These are phyloP conservation scores for Begonia loranthoides DNA, from an alignment of 306 rosid genomes.

Conservation along the genomic window DNA sequence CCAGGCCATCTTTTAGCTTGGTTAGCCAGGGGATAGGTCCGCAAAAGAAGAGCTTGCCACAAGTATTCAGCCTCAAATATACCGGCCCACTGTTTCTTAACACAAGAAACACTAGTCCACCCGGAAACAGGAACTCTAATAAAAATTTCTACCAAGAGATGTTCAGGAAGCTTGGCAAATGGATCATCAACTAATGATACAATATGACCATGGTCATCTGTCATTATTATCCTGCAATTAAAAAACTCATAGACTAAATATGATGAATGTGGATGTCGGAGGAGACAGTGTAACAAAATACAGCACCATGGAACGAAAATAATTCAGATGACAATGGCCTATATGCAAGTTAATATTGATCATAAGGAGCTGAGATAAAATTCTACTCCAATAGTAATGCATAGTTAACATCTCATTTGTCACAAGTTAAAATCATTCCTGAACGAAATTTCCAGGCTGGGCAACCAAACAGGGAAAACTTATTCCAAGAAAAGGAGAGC, in stretches of 20 bases:
- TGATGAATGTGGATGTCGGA: too few relatives aligned
- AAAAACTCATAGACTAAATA: not conserved
- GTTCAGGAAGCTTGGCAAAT: slow-evolving; percentile 46
- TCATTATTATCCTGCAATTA: slow-evolving; percentile 28
- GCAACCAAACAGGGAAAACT: too few relatives aligned
- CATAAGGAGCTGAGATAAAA: too few relatives aligned
- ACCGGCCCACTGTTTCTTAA: slow-evolving; percentile 55
- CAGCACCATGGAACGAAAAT: too few relatives aligned
- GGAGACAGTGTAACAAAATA: too few relatives aligned
- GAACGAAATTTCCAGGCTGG: too few relatives aligned
- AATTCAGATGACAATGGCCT: too few relatives aligned
- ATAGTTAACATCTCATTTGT: too few relatives aligned
- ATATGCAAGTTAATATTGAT: too few relatives aligned
- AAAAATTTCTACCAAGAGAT: slow-evolving; percentile 54
- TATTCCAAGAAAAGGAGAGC: too few relatives aligned
- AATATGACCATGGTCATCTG: slow-evolving; percentile 6
- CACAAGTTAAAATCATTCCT: too few relatives aligned
- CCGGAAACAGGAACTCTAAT: slow-evolving; percentile 32
- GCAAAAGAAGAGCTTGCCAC: slow-evolving; percentile 60
- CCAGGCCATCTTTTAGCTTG: slow-evolving; percentile 52
- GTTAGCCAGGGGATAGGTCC: slow-evolving; percentile 29
- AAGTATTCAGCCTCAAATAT: slow-evolving; percentile 38
- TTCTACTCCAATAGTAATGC: too few relatives aligned
- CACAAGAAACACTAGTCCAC: slow-evolving; percentile 43
- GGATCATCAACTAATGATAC: slow-evolving; percentile 14